Base-by-base conservation (phyloP, 345 rosid species). In the Populus davidiana region DNA sequence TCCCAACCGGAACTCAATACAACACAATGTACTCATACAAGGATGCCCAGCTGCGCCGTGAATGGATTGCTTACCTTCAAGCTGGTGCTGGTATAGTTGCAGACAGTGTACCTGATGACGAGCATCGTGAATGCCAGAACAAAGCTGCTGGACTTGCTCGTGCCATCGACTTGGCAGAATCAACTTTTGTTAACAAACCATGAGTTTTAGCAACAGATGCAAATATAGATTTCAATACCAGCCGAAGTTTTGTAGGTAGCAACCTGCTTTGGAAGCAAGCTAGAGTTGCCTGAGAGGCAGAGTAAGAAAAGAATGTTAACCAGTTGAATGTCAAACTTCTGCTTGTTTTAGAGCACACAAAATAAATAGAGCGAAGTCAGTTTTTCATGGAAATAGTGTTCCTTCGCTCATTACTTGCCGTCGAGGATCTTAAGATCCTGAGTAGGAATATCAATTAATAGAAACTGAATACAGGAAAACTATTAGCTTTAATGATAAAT, bases 21-120 rank as follows among this genome's bases (percentile, higher is more conserved):
- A 89, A 95, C 77, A 93, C 98, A n/a, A 91, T 88, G 93, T 91
- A 81, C 85, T 91, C 88, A 0, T 93, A 90, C 83, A 85, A 84
- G 67, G 86, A 87, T 69, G 74, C 79, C 1, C 17, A 73, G 6
- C 83, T 56, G 69, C 86, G 96, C 20, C 84, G 90, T 5, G 94
- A 95, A 70, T 93, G 99, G 97, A 80, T 93, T 21, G 98, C 91
- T 29, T 84, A 95, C 74, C 90, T 93, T 16, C 97, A 92, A 82
- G 93, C 98, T 16, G 97, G 98, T 0, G 97, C 92, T 0, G 97
- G 99, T 17, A 83, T 95, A 4, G 97, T 95, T 1, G 97, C 93
- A 2, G 97, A 95, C 67, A 93, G 99, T 29, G 81, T 81, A 43
- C 99, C 98, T 0, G 89, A 90, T 1, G 92, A 89, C 0, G 97